Evolutionary conservation across 306 rosid species (phyloP).

Genomic region (Oxytropis ochrocephala): DNA sequence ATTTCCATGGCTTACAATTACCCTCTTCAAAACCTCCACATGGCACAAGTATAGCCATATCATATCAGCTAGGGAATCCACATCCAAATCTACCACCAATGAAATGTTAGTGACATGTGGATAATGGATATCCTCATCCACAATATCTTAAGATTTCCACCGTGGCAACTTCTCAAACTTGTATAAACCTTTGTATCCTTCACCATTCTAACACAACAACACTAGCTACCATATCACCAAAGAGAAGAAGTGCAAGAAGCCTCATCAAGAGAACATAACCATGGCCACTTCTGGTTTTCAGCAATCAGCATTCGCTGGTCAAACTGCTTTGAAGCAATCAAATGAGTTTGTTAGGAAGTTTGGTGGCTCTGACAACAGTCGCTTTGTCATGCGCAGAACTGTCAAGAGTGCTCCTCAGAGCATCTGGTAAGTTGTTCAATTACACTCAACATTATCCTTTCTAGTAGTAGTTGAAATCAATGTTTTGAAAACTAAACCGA

Average conservation of each 20-base stretch:
- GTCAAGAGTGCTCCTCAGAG: constrained; percentile 81
- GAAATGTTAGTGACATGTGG: constrained; percentile 59
- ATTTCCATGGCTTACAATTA: constrained; percentile 41
- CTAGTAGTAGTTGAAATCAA: background rate
- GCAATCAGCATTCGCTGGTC: constrained; percentile 80
- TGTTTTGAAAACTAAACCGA: too few relatives aligned
- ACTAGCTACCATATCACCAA: background rate
- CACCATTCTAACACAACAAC: background rate
- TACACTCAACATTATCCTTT: background rate
- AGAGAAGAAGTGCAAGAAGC: constrained; percentile 20
- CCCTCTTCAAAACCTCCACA: constrained; percentile 30
- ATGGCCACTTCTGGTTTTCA: constrained; percentile 90
- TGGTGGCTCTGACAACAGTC: constrained; percentile 55
- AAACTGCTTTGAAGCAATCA: constrained; percentile 64
- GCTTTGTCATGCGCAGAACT: constrained; percentile 77
- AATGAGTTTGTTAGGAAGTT: constrained; percentile 72
- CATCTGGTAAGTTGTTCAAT: constrained; percentile 56
- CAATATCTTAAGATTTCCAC: constrained; percentile 37
- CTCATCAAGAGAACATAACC: background rate
- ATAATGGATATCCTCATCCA: constrained; percentile 79
- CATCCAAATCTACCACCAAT: constrained; percentile 51
- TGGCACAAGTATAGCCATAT: constrained; percentile 42
- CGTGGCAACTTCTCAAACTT: constrained; percentile 15
- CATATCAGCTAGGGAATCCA: constrained; percentile 52
- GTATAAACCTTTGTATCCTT: constrained; percentile 5